Percentiles rank a stretch among this genome's conserved stretches.
Evolutionary conservation across 257 asterid genomes (phyloP).

Genomic region (Jacaranda mimosifolia): DNA sequence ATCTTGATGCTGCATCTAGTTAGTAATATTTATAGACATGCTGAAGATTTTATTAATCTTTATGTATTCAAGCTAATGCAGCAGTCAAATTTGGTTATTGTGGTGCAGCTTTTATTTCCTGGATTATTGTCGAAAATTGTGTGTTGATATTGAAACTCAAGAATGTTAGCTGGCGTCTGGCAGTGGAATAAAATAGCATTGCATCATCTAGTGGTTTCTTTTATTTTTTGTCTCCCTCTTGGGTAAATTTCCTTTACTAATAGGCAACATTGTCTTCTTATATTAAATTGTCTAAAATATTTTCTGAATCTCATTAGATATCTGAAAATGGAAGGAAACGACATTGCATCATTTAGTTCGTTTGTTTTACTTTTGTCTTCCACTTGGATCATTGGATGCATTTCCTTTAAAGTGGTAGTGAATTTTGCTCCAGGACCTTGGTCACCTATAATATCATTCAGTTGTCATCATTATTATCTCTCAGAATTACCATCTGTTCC

Average conservation of each 20-base stretch:
- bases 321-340: not conserved
- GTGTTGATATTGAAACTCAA: not conserved
- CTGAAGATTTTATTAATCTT: too few relatives aligned
- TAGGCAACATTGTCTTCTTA: not conserved
- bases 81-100: not conserved
- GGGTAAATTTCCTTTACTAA: not conserved
- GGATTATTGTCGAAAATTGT: not conserved
- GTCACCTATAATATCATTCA: not conserved
- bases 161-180: conserved; percentile 3
- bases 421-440: not conserved
- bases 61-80: not conserved
- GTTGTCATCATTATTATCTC: not conserved
- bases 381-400: not conserved
- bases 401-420: not conserved
- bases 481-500: not conserved
- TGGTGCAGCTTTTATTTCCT: not conserved
- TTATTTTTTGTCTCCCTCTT: not conserved
- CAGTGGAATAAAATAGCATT: not conserved
- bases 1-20: conserved; percentile 4
- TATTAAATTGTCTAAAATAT: not conserved
- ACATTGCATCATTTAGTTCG: conserved; percentile 14
- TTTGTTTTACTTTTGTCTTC: not conserved
- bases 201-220: not conserved
- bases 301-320: not conserved
- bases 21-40: too few relatives aligned